Base-by-base conservation (phyloP, 192 early-diverging fungal genomes). In the Glomus cerebriforme region DNA sequence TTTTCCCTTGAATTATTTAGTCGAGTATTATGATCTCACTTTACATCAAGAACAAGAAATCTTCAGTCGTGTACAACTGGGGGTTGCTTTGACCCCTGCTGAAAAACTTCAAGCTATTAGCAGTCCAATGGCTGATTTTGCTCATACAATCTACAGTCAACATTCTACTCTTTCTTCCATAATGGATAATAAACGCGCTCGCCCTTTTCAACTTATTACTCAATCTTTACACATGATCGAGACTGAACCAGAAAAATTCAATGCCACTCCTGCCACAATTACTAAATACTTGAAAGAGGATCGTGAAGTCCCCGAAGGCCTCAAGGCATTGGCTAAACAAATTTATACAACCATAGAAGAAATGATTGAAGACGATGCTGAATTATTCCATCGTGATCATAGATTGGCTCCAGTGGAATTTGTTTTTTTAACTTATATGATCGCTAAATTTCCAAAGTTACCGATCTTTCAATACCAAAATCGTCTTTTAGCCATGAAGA, bases 31-130 rank as follows among this genome's bases (percentile, higher is more conserved):
- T 73, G 77, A 73, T 62, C 77, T 81, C 17, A 75, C 73, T 19
- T 78, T 79, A 39, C n/a, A 69, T 35, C 73, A 81, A 78, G 81
- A 81, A 60, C 71, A 78, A 77, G 81, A 82, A 62, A 82, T 82
- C 13, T 82, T 82, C 54, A 62, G 78, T 58, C 67, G 81, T 7
- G 81, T 82, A 37, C 81, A 82, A 68, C 22, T 82, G 8, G 81
- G 81, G 12, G 70, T 79, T 27, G 37, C 81, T 0, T 45, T 82
- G n/a, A 82, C 81, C 15, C 43, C 75, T 4, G 77, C 81, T 19
- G 81, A 82, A 39, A 79, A 79, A 49, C 54, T 82, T 29, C 70
- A 73, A 31, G 81, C 81, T 3, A 79, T 77, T 34, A 75, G 62
- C 54, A 74, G 78, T 59, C 79, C 79, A 59, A 65, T 79, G 68